Percentiles rank a stretch among this genome's conserved stretches.
Evolutionary conservation across 2,329 filamentous ascomycete species (phyloP).

Genomic region (Colletotrichum tamarilloi): DNA sequence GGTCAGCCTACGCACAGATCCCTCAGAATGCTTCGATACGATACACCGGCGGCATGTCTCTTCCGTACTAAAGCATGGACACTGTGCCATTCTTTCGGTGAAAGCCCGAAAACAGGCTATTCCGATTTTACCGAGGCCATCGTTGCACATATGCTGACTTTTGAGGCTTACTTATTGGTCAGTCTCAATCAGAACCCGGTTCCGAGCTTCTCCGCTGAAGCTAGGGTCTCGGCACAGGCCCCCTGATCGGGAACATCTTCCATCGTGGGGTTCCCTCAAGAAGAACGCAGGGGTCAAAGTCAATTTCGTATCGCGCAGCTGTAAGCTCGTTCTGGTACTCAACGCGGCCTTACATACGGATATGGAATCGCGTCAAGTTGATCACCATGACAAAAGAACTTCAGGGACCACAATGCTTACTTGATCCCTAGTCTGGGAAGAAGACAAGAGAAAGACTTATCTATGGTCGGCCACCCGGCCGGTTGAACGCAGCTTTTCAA

Average conservation of each 20-base stretch:
- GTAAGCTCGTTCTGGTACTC: constrained; percentile 7
- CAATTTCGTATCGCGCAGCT: constrained; percentile 22
- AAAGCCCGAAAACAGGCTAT: constrained; percentile 2
- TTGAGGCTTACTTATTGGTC: constrained; percentile 2
- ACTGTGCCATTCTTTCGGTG: background rate
- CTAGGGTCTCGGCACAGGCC: background rate
- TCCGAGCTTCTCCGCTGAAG: background rate
- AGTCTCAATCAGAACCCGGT: background rate
- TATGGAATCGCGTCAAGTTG: constrained; percentile 12
- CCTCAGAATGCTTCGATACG: background rate
- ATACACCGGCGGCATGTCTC: background rate
- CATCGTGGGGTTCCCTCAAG: background rate
- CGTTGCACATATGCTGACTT: constrained; percentile 17
- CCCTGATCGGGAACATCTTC: constrained; percentile 20
- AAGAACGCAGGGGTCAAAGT: background rate
- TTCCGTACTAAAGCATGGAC: background rate
- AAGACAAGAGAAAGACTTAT: background rate
- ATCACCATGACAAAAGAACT: background rate
- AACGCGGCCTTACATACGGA: constrained; percentile 13
- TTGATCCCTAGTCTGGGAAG: background rate
- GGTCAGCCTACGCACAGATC: background rate
- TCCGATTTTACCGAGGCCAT: constrained; percentile 21
- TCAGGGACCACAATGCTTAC: background rate
- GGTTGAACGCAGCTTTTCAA: too few species aligned
- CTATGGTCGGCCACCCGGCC: background rate